Evolutionary conservation across 495 filamentous ascomycete genomes (phyloP), one percentile per base, ranked within the genome.

Genomic region (Neohortaea acidophila): DNA sequence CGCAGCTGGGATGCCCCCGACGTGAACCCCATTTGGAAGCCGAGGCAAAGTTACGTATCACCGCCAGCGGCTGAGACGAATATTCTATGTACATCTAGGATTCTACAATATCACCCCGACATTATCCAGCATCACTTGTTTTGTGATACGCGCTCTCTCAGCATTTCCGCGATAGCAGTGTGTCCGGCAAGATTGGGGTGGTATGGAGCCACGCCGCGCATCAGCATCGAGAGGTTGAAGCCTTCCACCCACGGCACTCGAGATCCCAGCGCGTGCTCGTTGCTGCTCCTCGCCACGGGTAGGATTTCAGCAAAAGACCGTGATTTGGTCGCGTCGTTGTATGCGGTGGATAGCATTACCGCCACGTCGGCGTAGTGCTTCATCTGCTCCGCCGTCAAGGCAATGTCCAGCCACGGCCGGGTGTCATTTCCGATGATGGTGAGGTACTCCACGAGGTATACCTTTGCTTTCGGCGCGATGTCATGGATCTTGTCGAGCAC

Each of bases 371-470:
- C 32, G 44, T 61, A 52, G 39, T 63, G 38, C 12, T 51, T 49
- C 1, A 65, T 47, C 21, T 53, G 50, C 14, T 61, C 57, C 29
- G 50, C 50, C 43, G 43, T 45, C 21, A 67, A 57, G 6, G 52
- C 31, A 28, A 61, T 55, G 38, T 63, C 57, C 19, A 42, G 23
- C 8, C 39, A 40, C 11, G 64, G 45, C 21, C 43, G 46, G 15
- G 55, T 59, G 36, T 56, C 51, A 17, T 44, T 28, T 5, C 61
- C 64, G 7, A 65, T 48, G 12, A 67, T 39, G 15, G 62, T 54
- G 31, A 65, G 50, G 38, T 67, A 67, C 49, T 67, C 61, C 10
- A 67, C 59, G 21, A 67, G 51, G 13, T 53, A 55, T 15, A 67
- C 47, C 3, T 38, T 45, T 14, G 61, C 56, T 2, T 39, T 23